Conservation (phyloP, 352 stramenopile species). For the Globisporangium spinosum region DNA sequence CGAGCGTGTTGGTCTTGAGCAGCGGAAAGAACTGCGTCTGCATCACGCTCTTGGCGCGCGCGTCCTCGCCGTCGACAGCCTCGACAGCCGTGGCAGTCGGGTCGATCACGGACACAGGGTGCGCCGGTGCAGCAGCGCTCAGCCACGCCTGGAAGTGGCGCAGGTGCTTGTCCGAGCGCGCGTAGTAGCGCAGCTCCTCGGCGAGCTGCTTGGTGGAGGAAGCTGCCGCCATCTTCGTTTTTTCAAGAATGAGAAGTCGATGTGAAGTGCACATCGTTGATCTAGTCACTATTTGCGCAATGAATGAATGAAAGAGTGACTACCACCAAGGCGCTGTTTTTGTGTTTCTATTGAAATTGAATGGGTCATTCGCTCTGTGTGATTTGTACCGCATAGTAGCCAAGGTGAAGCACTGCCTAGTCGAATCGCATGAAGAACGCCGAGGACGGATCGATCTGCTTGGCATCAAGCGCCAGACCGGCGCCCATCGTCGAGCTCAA, state of each 20-base stretch:
- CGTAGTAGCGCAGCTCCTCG: constrained; percentile 71
- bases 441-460: constrained; percentile 81
- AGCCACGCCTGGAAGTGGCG: constrained; percentile 68
- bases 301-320: neutral
- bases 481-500: constrained; percentile 86
- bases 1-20: constrained; percentile 59
- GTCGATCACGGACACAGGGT: constrained; percentile 22
- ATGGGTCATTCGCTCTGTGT: neutral
- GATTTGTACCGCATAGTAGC: neutral
- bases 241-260: neutral
- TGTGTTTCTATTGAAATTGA: constrained; percentile 12
- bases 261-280: neutral
- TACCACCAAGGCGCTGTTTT: neutral
- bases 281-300: neutral
- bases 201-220: constrained; percentile 41
- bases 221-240: constrained; percentile 2
- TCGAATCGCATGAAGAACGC: constrained; percentile 87
- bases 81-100: neutral
- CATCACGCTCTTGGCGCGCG: constrained; percentile 27
- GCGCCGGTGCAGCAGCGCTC: constrained; percentile 21
- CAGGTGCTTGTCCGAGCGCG: constrained; percentile 67
- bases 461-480: constrained; percentile 74
- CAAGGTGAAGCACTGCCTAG: constrained; percentile 21
- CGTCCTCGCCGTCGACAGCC: constrained; percentile 24
- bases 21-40: constrained; percentile 39